A percentile compares a stretch with the other conserved stretches of the same genome.
Conservation (phyloP, 2,329 filamentous ascomycete genomes). For the Phoma herbarum region DNA sequence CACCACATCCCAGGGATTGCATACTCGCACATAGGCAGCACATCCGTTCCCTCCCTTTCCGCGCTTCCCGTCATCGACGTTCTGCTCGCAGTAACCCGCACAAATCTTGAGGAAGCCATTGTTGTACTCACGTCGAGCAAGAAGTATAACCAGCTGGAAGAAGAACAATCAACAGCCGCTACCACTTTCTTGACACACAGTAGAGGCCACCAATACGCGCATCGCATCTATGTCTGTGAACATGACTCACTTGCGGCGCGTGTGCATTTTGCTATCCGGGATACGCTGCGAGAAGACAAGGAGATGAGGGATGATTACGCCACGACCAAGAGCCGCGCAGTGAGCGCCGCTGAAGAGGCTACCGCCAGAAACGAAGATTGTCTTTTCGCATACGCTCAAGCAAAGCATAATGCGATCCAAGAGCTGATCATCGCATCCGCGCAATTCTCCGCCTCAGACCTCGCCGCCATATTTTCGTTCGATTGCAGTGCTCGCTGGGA, state of each 20-base stretch:
- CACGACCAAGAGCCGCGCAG: not conserved
- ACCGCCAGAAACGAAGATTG: not conserved
- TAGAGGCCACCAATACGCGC: conserved; percentile 2
- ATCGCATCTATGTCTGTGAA: conserved; percentile 50
- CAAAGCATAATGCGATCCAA: conserved; percentile 34
- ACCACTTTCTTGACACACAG: not conserved
- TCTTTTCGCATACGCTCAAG: conserved; percentile 20
- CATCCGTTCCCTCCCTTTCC: conserved; percentile 47
- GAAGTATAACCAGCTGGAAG: not conserved
- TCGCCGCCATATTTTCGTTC: conserved; percentile 20
- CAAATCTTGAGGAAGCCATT: not conserved
- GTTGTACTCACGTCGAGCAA: not conserved
- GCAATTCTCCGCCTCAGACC: conserved; percentile 27
- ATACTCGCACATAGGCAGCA: conserved; percentile 53
- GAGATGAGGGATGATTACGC: conserved; percentile 45
- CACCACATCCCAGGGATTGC: conserved; percentile 24
- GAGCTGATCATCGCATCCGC: conserved; percentile 27
- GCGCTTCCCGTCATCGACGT: conserved; percentile 52
- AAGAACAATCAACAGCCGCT: not conserved
- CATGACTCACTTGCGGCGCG: conserved; percentile 38
- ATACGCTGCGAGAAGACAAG: conserved; percentile 43
- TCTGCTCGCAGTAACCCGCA: conserved; percentile 40
- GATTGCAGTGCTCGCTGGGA: not conserved
- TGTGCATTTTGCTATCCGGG: conserved; percentile 53
- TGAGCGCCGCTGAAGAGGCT: not conserved